A percentile compares a stretch with the other conserved stretches of the same genome.
Conservation (phyloP, 2,329 filamentous ascomycete species). For the Xylaria sp. region DNA sequence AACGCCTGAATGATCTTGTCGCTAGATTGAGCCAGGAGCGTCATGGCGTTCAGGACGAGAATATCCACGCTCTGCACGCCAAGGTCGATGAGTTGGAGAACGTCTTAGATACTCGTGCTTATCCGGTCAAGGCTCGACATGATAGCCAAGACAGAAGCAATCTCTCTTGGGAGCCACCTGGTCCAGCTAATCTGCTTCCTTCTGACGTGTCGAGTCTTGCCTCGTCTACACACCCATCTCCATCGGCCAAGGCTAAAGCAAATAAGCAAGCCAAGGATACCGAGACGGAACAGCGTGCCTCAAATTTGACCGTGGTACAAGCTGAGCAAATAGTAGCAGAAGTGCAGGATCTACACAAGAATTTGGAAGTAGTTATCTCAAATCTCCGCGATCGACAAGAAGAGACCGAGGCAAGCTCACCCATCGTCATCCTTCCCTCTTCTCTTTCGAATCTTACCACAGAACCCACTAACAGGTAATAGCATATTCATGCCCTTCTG, state of each 20-base stretch:
- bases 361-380: conserved; percentile 61
- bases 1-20: conserved; percentile 51
- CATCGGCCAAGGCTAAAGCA: conserved; percentile 32
- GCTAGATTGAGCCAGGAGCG: conserved; percentile 42
- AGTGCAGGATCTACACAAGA: conserved; percentile 60
- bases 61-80: conserved; percentile 53
- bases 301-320: conserved; percentile 39
- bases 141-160: conserved; percentile 15
- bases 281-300: conserved; percentile 16
- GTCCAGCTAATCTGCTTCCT: conserved; percentile 41
- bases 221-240: conserved; percentile 35
- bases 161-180: conserved; percentile 50
- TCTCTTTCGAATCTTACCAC: conserved; percentile 16
- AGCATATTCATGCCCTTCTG: conserved; percentile 72
- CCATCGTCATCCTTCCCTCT: neutral
- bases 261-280: neutral
- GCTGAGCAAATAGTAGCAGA: conserved; percentile 53
- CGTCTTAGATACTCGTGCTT: conserved; percentile 35
- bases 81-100: conserved; percentile 59
- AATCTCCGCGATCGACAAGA: conserved; percentile 67
- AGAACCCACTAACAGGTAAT: conserved; percentile 43
- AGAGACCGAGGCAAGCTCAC: conserved; percentile 65
- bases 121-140: conserved; percentile 32
- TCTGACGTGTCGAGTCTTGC: conserved; percentile 39
- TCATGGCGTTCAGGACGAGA: conserved; percentile 44